A percentile compares a stretch with the other conserved stretches of the same genome.
phyloP scores from a whole-genome alignment of 78 protist genomes.

The Acrasis kona region DNA sequence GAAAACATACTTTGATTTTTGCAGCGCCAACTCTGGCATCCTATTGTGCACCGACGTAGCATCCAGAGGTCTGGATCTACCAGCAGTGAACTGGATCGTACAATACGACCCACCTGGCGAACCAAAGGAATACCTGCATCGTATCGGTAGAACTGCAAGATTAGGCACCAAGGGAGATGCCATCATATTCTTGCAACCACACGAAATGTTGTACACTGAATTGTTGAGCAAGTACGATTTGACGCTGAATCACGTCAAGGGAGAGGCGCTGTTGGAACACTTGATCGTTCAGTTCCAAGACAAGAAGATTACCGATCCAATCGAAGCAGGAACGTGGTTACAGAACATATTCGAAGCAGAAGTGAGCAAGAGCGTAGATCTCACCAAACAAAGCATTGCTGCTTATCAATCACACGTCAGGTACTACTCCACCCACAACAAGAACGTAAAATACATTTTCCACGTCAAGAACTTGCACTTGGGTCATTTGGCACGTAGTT shows the following conservation, averaged over 20 bases:
- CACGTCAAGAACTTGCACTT: constrained; percentile 20
- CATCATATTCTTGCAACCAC: constrained; percentile 49
- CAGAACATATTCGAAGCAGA: constrained; percentile 5
- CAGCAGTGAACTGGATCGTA: constrained; percentile 56
- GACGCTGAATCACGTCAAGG: background rate
- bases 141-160: constrained; percentile 70
- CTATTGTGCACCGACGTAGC: constrained; percentile 79
- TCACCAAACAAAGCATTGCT: background rate
- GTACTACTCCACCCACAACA: constrained; percentile 34
- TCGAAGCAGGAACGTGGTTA: background rate
- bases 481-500: constrained; percentile 49
- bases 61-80: constrained; percentile 83
- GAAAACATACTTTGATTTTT: constrained; percentile 35
- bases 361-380: background rate
- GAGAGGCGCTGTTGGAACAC: background rate
- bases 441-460: background rate
- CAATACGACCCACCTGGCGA: constrained; percentile 79
- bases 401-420: constrained; percentile 50
- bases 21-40: constrained; percentile 22
- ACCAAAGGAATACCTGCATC: constrained; percentile 46
- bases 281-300: background rate
- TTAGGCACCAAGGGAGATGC: constrained; percentile 58
- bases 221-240: background rate
- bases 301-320: background rate
- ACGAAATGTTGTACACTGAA: constrained; percentile 27